These are phyloP conservation scores for Colletotrichum camelliae DNA, from an alignment of 2,329 filamentous ascomycete genomes.

Conservation along the genomic window DNA sequence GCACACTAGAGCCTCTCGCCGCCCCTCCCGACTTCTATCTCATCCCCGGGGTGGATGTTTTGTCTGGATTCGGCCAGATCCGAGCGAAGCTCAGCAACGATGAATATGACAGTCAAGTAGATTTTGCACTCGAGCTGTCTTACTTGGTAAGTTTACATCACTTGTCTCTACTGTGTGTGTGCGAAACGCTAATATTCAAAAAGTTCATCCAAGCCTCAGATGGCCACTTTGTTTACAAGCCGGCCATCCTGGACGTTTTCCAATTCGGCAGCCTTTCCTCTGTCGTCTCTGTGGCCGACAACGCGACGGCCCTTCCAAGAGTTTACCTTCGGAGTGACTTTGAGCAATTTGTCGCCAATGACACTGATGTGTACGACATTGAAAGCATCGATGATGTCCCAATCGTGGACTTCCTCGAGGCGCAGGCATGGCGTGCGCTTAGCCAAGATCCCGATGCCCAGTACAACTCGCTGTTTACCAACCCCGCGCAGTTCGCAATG, in stretches of 20 bases:
- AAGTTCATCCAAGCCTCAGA: not conserved
- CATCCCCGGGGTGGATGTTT: not conserved
- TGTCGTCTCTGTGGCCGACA: constrained; percentile 20
- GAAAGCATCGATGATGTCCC: constrained; percentile 20
- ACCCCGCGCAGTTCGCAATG: not conserved
- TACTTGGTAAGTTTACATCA: constrained; percentile 14
- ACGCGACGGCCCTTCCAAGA: not conserved
- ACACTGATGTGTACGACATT: constrained; percentile 18
- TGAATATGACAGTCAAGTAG: constrained; percentile 16
- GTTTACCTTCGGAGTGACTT: constrained; percentile 9
- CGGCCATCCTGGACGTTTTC: constrained; percentile 17
- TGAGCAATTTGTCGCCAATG: not conserved
- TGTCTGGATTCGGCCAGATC: constrained; percentile 18
- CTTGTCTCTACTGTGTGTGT: not conserved
- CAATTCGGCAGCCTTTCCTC: not conserved
- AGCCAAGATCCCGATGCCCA: constrained; percentile 26
- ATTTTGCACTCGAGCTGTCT: constrained; percentile 16
- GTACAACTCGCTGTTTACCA: constrained; percentile 22
- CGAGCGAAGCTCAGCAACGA: constrained; percentile 11
- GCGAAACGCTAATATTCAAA: not conserved
- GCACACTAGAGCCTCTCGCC: constrained; percentile 20
- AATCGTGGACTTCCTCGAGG: constrained; percentile 12
- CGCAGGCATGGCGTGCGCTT: not conserved
- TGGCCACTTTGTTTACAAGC: not conserved
- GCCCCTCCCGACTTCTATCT: constrained; percentile 9